Evolutionary conservation across 305 asterid species (phyloP).

Genomic region (Fraxinus angustifolia): DNA sequence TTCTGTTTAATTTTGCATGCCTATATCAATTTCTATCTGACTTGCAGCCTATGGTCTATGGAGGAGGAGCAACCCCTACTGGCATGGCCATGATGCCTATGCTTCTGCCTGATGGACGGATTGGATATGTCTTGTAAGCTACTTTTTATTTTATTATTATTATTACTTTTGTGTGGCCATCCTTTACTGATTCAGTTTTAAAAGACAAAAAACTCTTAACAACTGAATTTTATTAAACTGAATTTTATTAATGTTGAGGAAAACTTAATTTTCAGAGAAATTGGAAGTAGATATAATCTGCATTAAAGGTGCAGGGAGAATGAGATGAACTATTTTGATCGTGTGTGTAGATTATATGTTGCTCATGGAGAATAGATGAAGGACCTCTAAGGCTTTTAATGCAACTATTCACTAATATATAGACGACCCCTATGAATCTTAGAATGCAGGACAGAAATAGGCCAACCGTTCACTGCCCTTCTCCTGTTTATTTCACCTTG

Average conservation of each 20-base stretch:
- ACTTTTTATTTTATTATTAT: constrained; percentile 5
- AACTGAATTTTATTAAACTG: background rate
- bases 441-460: background rate
- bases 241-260: background rate
- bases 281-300: background rate
- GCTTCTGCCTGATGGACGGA: constrained; percentile 59
- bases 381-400: background rate
- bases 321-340: background rate
- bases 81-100: constrained; percentile 58
- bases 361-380: background rate
- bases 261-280: background rate
- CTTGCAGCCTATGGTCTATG: constrained; percentile 42
- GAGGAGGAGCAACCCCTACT: constrained; percentile 39
- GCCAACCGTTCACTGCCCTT: background rate
- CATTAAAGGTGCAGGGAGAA: background rate
- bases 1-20: background rate
- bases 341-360: background rate
- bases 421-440: background rate
- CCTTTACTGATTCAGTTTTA: background rate
- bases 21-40: background rate
- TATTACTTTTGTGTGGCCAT: background rate
- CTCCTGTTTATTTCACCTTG: background rate
- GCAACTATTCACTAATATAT: background rate
- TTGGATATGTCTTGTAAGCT: constrained; percentile 58
- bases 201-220: background rate